Evolutionary conservation across 108 stramenopile genomes (phyloP), one percentile per base, ranked within the genome.

Genomic region (Skeletonema menzelii): DNA sequence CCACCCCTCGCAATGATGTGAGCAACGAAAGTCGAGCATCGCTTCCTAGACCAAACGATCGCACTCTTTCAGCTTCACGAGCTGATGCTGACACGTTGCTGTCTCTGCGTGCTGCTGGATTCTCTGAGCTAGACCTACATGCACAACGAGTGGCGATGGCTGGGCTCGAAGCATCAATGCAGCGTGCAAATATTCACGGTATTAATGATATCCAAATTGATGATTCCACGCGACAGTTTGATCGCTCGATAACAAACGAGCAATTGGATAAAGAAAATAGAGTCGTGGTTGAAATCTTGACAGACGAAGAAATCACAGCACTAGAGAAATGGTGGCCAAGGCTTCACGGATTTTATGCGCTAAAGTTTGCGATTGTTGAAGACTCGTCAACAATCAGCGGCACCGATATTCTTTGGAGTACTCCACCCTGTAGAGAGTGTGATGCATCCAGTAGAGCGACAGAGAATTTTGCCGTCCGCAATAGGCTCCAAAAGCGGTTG

Each of bases 261-360:
- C 73, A 85, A 49, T 72, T 94, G 30, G 93, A 94, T 74, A 67
- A 88, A 49, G 93, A 94, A 47, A 94, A 94, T 71, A 70, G 84
- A 67, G 80, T 88, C 14, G 90, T 91, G 17, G 86, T 91, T 5
- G 93, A 94, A 65, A 85, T 94, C 27, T 67, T 94, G 27, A 88
- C 93, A 24, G 82, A 89, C 27, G 87, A 90, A 20, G 93, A 94
- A 70, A 86, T 80, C 37, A 34, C 63, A 15, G 90, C 90, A 17
- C 72, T 94, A 42, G 85, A 85, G 67, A 87, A 76, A 67, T 88
- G 35, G 80, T 91, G 77, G 83, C 82, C 72, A 61, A 76, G 79
- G 10, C 53, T 77, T 47, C 79, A 80, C n/a, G 58, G 61, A 1
- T 67, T 44, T 28, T 89, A 82, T 67, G 72, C 72, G 4, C 19